Base-by-base conservation (phyloP, 1,284 basidiomycete genomes). In the Ustilago lituana region DNA sequence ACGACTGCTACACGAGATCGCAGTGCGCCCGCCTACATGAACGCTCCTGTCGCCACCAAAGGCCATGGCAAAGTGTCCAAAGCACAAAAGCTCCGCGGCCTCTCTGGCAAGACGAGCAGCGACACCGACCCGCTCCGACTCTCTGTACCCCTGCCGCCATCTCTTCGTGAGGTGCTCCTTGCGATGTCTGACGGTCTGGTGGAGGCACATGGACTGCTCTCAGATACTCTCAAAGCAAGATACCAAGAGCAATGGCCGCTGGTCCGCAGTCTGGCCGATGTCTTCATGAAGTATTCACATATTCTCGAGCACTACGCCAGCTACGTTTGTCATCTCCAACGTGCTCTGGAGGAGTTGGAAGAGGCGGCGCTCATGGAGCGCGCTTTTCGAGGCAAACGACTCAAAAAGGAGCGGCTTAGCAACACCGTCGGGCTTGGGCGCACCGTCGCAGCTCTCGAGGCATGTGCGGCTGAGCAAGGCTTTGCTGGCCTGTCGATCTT, bases 401-500 rank as follows among this genome's bases (percentile, higher is more conserved):
- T 77, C 31, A 67, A 67, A 45, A 67, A 68, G 39, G 77, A 78
- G 38, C 60, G 67, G 6, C 68, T 77, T 51, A 72, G 74, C 41
- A 59, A 73, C 37, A 78, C 73, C 0, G 75, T 78, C n/a, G 73
- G 67, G 1, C 59, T 77, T 1, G 76, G 76, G 4, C 55, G 76
- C 12, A 77, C 76, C 1, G 56, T 86, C 3, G 74, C 75, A 17
- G 72, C 75, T 5, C 62, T 96, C 14, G 95, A 98, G 83, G 87
- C 90, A 64, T 84, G 85, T 24, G 91, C 95, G 0, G 86, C 86
- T 19, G 90, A 92, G 63, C 90, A 91, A 79, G 94, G 93, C 68
- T 94, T 97, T 84, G 93, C 92, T 2, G 93, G 93, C 0, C 86
- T 98, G 37, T 89, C 92, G 29, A 98, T 98, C 78, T 93, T 93